Conservation (phyloP, 2,329 filamentous ascomycete genomes). For the Pseudopithomyces maydicus region DNA sequence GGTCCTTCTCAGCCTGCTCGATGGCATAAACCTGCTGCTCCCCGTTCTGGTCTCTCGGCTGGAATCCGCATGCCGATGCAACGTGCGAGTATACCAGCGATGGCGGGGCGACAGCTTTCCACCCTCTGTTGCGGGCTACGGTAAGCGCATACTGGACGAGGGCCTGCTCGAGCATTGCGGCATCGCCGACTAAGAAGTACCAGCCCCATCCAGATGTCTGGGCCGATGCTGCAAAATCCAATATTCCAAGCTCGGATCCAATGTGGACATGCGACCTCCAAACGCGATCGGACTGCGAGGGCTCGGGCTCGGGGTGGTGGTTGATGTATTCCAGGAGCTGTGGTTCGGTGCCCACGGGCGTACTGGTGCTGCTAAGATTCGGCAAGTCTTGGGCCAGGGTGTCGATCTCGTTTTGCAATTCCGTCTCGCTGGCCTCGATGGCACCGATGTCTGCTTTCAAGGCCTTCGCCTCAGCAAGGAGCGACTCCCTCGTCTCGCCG, state of each 20-base stretch:
- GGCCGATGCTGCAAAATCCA: slow-evolving; percentile 84
- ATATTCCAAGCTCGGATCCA: slow-evolving; percentile 80
- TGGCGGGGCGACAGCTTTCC: slow-evolving; percentile 81
- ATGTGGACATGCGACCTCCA: slow-evolving; percentile 85
- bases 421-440: slow-evolving; percentile 67
- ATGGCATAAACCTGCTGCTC: slow-evolving; percentile 92
- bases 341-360: slow-evolving; percentile 72
- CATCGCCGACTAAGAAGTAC: slow-evolving; percentile 95
- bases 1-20: slow-evolving; percentile 68
- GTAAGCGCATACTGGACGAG: slow-evolving; percentile 83
- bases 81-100: slow-evolving; percentile 93
- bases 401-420: slow-evolving; percentile 69
- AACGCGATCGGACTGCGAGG: slow-evolving; percentile 48
- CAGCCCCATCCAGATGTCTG: slow-evolving; percentile 94
- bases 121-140: slow-evolving; percentile 74
- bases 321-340: slow-evolving; percentile 79
- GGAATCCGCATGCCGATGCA: slow-evolving; percentile 88
- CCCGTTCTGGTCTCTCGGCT: slow-evolving; percentile 85
- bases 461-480: slow-evolving; percentile 67
- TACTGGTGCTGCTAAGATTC: slow-evolving; percentile 79
- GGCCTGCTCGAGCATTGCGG: slow-evolving; percentile 91
- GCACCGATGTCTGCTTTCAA: slow-evolving; percentile 67
- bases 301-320: slow-evolving; percentile 58
- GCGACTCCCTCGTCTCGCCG: slow-evolving; percentile 51
- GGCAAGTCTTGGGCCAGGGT: slow-evolving; percentile 77